A percentile compares a stretch with the other conserved stretches of the same genome.
phyloP scores from a whole-genome alignment of 805 yeast species.

The Metschnikowia rubicola region DNA sequence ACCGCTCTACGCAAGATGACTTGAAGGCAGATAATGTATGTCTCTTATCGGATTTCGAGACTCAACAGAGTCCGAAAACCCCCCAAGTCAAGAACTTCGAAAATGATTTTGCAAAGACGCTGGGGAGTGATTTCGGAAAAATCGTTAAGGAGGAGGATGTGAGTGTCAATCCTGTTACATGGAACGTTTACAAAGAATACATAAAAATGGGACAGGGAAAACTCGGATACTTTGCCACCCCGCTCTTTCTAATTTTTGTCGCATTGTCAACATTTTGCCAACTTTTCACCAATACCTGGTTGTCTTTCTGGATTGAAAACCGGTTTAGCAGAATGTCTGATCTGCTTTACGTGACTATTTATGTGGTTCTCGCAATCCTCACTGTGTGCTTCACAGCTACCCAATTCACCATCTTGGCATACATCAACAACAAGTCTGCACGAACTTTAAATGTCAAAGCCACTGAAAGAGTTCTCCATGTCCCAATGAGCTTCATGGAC shows the following conservation, averaged over 20 bases:
- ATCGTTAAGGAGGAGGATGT: slow-evolving; percentile 35
- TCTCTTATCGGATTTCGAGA: not conserved
- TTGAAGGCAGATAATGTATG: not conserved
- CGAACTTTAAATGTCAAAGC: slow-evolving; percentile 36
- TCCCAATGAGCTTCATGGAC: slow-evolving; percentile 43
- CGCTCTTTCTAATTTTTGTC: slow-evolving; percentile 31
- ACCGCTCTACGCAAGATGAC: not conserved
- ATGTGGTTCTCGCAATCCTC: slow-evolving; percentile 34
- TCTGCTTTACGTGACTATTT: slow-evolving; percentile 32
- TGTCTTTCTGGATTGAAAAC: slow-evolving; percentile 40
- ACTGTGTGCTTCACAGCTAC: slow-evolving; percentile 38
- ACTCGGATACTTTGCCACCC: slow-evolving; percentile 26
- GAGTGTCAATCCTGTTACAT: slow-evolving; percentile 37
- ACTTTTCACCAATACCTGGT: slow-evolving; percentile 44
- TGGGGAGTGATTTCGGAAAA: slow-evolving; percentile 21
- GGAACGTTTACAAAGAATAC: slow-evolving; percentile 38
- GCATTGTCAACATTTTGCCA: slow-evolving; percentile 38
- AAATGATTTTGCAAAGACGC: not conserved
- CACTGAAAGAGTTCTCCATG: slow-evolving; percentile 35
- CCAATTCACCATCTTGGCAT: slow-evolving; percentile 41
- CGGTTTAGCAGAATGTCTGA: slow-evolving; percentile 27
- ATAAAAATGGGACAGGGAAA: slow-evolving; percentile 36
- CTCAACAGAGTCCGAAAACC: not conserved
- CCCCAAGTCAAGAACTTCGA: not conserved
- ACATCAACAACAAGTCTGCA: slow-evolving; percentile 39